Evolutionary conservation across 306 rosid genomes (phyloP).

Genomic region (Cicer cuneatum): DNA sequence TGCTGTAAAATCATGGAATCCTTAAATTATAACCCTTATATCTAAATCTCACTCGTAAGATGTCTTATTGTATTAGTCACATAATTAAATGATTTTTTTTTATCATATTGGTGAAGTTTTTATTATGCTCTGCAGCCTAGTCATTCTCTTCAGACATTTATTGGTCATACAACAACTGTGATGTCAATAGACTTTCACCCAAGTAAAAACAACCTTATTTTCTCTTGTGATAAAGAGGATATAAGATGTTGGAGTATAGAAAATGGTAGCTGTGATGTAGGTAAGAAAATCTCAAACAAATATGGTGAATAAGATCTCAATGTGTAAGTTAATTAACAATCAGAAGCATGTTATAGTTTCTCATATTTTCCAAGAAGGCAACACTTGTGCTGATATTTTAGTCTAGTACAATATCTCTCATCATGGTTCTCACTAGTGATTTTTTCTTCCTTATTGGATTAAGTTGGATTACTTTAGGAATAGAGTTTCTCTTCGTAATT

Average conservation of each 20-base stretch:
- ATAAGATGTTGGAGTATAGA: conserved; percentile 82
- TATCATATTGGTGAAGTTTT: conserved; percentile 37
- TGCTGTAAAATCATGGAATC: background rate
- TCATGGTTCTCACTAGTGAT: too few relatives aligned
- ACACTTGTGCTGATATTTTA: too few relatives aligned
- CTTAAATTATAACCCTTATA: background rate
- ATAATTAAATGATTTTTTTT: background rate
- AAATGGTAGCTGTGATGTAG: conserved; percentile 75
- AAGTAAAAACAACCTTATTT: conserved; percentile 69
- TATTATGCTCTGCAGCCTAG: conserved; percentile 64
- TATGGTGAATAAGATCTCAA: conserved; percentile 2
- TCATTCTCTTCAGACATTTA: conserved; percentile 70
- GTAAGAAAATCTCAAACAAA: conserved; percentile 49
- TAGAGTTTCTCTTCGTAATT: too few relatives aligned
- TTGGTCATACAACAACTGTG: conserved; percentile 70
- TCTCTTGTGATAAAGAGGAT: conserved; percentile 75
- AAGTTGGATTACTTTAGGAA: too few relatives aligned
- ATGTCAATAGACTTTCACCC: conserved; percentile 89
- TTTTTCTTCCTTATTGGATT: too few relatives aligned
- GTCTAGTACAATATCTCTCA: too few relatives aligned
- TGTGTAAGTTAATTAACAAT: too few relatives aligned
- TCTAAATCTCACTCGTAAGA: conserved; percentile 10
- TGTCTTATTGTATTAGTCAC: background rate
- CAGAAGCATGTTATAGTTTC: too few relatives aligned
- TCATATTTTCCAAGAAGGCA: too few relatives aligned